Conservation (phyloP, 768 basidiomycete species). For the Lactarius deliciosus region DNA sequence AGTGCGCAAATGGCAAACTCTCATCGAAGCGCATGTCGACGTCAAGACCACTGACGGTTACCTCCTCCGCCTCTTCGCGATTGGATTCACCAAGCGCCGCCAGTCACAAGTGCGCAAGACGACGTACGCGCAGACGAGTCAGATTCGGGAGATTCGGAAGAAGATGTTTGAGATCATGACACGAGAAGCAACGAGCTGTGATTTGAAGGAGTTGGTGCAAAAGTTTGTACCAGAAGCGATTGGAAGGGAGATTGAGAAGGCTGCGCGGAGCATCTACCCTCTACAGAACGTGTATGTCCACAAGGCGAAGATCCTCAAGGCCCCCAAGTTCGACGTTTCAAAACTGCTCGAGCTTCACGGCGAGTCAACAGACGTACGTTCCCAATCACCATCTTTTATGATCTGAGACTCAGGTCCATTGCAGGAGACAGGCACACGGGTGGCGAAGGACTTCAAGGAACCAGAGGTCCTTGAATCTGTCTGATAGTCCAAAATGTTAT, state of each 20-base stretch:
- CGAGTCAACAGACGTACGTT: conserved; percentile 87
- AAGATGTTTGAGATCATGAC: conserved; percentile 99
- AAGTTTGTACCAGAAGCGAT: conserved; percentile 99
- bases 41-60: conserved; percentile 99
- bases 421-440: conserved; percentile 92
- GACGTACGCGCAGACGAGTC: conserved; percentile 93
- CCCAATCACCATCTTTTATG: not conserved
- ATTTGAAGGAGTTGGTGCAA: conserved; percentile 97
- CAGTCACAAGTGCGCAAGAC: conserved; percentile 98
- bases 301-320: conserved; percentile 98
- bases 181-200: conserved; percentile 90
- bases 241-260: conserved; percentile 99
- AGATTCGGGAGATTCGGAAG: conserved; percentile 95
- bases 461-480: conserved; percentile 92
- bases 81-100: conserved; percentile 98
- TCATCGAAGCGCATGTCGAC: conserved; percentile 98
- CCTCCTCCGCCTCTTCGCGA: conserved; percentile 97
- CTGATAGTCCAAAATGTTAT: conserved; percentile 45
- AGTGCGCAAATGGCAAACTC: conserved; percentile 99
- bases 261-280: conserved; percentile 93
- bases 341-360: conserved; percentile 97
- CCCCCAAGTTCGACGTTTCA: conserved; percentile 93
- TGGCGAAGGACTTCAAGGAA: conserved; percentile 97
- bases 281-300: conserved; percentile 98
- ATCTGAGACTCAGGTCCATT: conserved; percentile 26